Evolutionary conservation across 176 grass and related monocot species (phyloP), one percentile per base, ranked within the genome.

Genomic region (Canna indica): DNA sequence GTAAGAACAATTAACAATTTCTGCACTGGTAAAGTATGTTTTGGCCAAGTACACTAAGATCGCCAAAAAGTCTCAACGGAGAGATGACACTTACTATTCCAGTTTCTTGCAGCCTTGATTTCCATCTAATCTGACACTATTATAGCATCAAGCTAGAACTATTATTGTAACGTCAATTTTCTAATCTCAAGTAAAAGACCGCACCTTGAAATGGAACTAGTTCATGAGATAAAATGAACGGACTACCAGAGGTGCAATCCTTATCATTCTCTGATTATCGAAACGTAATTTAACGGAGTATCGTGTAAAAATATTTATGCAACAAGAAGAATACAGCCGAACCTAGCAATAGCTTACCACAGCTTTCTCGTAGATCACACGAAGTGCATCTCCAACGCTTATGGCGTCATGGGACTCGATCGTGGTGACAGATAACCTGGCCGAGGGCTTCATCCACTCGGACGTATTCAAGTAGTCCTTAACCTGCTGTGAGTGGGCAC

Each of bases 361-460:
- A 61, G 82, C 73, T 7, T 81, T 82, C 45, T 78, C 77, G 42
- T 83, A 88, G 41, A 88, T 88, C 73, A 81, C 78, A 16, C 90
- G 84, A 39, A 99, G 84, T 0, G 94, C 94, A 34, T 93, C 90
- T 22, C 94, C 94, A 0, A 84, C 86, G 46, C 86, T 90, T 66
- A 75, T 90, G 12, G 89, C 80, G 16, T 93, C 90, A 26, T 84
- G 85, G 2, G 86, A 90, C 71, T 99, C 90, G 34, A 99, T 78
- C 3, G 82, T 62, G 2, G 75, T 75, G 72, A 93, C 85, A 9
- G 42, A 63, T 75, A 93, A 87, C 74, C 70, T 69, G 52, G 76
- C 65, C 20, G 82, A 27, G 71, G 79, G 83, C 41, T 80, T 78
- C 0, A 75, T 73, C 94, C 90, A 93, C 3, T 88, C 77, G 1